Conservation (phyloP, 495 filamentous ascomycete species). For the Hypomontagnella monticulosa region DNA sequence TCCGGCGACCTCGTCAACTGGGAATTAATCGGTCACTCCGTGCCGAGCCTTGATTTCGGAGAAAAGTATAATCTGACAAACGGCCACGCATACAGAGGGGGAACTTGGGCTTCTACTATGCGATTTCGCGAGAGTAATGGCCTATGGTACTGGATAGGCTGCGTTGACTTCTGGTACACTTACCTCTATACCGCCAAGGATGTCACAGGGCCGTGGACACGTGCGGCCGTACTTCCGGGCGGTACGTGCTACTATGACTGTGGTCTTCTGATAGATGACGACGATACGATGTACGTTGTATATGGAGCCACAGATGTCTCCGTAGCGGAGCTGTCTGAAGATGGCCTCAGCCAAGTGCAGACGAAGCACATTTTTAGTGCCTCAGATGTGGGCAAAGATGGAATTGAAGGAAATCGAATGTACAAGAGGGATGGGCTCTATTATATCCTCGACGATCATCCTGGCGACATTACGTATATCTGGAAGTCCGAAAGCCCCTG, state of each 20-base stretch:
- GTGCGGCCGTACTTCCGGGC: slow-evolving; percentile 21
- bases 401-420: slow-evolving; percentile 65
- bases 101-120: slow-evolving; percentile 65
- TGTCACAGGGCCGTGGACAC: slow-evolving; percentile 37
- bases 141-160: slow-evolving; percentile 67
- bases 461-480: slow-evolving; percentile 57
- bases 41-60: slow-evolving; percentile 61
- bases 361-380: slow-evolving; percentile 55
- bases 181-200: slow-evolving; percentile 61
- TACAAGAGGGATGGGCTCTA: slow-evolving; percentile 65
- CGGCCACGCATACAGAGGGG: slow-evolving; percentile 58
- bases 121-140: slow-evolving; percentile 57
- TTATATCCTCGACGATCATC: slow-evolving; percentile 62
- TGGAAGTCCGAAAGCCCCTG: slow-evolving; percentile 57
- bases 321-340: slow-evolving; percentile 60
- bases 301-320: slow-evolving; percentile 61
- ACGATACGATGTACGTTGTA: slow-evolving; percentile 66
- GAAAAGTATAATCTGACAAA: slow-evolving; percentile 59
- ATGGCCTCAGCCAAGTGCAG: slow-evolving; percentile 56
- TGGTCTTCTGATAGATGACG: slow-evolving; percentile 65
- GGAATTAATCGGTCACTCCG: slow-evolving; percentile 63
- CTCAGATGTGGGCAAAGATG: slow-evolving; percentile 42
- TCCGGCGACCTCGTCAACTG: slow-evolving; percentile 68
- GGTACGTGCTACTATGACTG: slow-evolving; percentile 67
- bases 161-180: slow-evolving; percentile 55